Evolutionary conservation across 192 early-diverging fungal species (phyloP).

Genomic region (Backusella westeae): DNA sequence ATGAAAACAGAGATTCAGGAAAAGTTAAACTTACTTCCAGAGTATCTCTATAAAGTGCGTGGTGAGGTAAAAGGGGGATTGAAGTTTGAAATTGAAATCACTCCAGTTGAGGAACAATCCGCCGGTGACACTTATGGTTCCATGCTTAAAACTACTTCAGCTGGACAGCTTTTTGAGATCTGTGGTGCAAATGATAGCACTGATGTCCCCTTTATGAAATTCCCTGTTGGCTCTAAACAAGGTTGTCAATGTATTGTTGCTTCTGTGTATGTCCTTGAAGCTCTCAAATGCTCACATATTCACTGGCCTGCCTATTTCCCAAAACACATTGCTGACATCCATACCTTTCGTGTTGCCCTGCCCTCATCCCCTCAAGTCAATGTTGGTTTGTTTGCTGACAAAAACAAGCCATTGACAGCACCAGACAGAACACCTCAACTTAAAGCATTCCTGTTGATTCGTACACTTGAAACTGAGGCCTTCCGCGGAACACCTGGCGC

Average conservation of each 20-base stretch:
- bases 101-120: background rate
- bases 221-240: background rate
- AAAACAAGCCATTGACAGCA: background rate
- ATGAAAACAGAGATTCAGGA: background rate
- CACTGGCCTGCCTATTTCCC: background rate
- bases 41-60: background rate
- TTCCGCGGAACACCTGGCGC: background rate
- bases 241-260: background rate
- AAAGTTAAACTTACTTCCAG: background rate
- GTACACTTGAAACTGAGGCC: background rate
- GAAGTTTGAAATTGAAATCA: background rate
- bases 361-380: background rate
- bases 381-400: background rate
- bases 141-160: background rate
- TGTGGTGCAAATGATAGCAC: background rate
- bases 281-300: background rate
- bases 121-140: background rate
- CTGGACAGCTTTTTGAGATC: background rate
- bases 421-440: background rate
- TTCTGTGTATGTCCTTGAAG: background rate
- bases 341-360: background rate
- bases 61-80: background rate
- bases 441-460: background rate
- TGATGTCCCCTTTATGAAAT: background rate
- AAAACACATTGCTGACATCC: background rate